Evolutionary conservation across 2,329 filamentous ascomycete species (phyloP), one percentile per base, ranked within the genome.

Genomic region (Harringtonia aguacate): DNA sequence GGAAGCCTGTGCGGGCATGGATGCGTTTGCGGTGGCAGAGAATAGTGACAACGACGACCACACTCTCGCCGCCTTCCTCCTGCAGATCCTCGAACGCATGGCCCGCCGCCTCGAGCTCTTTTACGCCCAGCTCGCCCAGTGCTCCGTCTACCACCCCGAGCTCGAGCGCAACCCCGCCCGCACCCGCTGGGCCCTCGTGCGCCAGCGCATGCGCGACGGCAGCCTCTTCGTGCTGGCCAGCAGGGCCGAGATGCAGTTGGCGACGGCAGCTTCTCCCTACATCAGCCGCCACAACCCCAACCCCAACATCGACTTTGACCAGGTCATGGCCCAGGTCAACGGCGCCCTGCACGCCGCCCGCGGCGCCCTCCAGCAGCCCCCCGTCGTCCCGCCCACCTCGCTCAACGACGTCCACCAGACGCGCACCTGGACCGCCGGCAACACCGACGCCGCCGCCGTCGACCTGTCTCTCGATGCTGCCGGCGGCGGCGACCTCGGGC

Each of bases 1-100:
- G 39, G 72, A 75, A 48, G 69, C 67, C 0, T 73, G 70, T 41
- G 60, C 61, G 20, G 73, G 72, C 9, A 76, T 76, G 69, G 71
- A 76, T 47, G 72, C 72, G 1, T 73, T 73, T 22, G 69, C 68
- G 36, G 63, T 60, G 20, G 65, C 65, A 50, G 30, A 21, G 3
- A 0, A 61, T 66, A 21, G 61, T 65, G 2, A 12, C 9, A 7
- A 22, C 12, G 18, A 35, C 6, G 40, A 28, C 4, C 18, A 18
- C 4, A 63, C 65, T 0, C 48, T 70, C 4, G 61, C 67, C 1
- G 63, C 63, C 0, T 75, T 73, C 51, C 58, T 76, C 1, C 62
- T 75, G 39, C 68, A 72, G 44, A 61, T 70, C 1, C 62, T 74
- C 1, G 71, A 76, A 53, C 66, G 70, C 13, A 73, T 76, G 62